Evolutionary conservation across 352 stramenopile species (phyloP).

Genomic region (Peronospora farinosa): DNA sequence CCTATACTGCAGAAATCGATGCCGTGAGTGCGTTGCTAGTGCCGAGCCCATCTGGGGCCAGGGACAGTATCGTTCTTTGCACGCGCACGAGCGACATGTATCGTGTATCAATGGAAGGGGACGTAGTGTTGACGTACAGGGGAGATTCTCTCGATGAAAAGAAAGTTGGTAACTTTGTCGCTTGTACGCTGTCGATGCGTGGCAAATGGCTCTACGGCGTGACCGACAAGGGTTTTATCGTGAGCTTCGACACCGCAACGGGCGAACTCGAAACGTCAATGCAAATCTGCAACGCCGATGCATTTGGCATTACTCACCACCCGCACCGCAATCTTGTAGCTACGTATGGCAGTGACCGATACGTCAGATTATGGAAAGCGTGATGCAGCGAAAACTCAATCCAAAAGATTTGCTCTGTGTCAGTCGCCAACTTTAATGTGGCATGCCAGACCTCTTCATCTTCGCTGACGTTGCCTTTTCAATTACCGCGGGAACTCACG

Average conservation of each 20-base stretch:
- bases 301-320: slow-evolving; percentile 80
- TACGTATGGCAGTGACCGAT: slow-evolving; percentile 83
- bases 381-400: slow-evolving; percentile 23
- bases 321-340: slow-evolving; percentile 86
- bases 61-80: slow-evolving; percentile 80
- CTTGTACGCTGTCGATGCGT: slow-evolving; percentile 75
- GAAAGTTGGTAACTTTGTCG: slow-evolving; percentile 80
- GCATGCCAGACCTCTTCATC: not conserved
- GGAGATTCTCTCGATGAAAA: slow-evolving; percentile 54
- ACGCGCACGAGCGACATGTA: slow-evolving; percentile 77
- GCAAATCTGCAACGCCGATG: slow-evolving; percentile 77
- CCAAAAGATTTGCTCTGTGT: slow-evolving; percentile 1
- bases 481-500: too few species aligned
- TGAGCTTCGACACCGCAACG: slow-evolving; percentile 56
- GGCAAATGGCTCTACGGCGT: slow-evolving; percentile 83
- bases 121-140: slow-evolving; percentile 58
- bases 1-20: slow-evolving; percentile 59
- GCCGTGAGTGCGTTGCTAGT: slow-evolving; percentile 68
- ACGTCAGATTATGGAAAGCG: slow-evolving; percentile 76
- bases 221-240: slow-evolving; percentile 79
- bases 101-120: slow-evolving; percentile 66
- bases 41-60: slow-evolving; percentile 33
- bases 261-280: slow-evolving; percentile 63
- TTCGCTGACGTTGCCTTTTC: too few species aligned
- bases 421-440: too few species aligned